Base-by-base conservation (phyloP, 331 rosid genomes). In the Malus hybrid region DNA sequence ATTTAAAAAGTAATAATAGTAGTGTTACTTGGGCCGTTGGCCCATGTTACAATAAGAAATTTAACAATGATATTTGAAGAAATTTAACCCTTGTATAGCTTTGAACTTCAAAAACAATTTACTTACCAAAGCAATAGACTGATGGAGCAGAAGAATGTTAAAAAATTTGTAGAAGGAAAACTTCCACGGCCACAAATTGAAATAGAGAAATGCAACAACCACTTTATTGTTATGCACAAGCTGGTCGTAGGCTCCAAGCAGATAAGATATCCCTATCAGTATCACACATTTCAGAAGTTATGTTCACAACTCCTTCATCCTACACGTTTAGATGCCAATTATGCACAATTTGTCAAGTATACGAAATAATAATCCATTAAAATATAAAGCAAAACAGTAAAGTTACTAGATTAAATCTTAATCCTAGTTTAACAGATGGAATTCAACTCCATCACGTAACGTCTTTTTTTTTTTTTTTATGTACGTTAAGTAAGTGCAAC, bases 251-350 rank as follows among this genome's bases (percentile, higher is more conserved):
- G 97, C 61, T 90, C 94, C 91, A 88, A 42, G 93, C 75, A 4
- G 80, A 29, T 24, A 84, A 81, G 33, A 76, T 69, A 69, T 93
- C 87, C 70, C 88, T 84, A 63, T 81, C 82, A 74, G 97, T 84
- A 66, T 81, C 86, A 76, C 96, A 91, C 89, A 80, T 88, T 61
- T 90, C 86, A 19, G 91, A 79, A 65, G 83, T 81, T 82, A 93
- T 83, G 55, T 48, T 75, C 60, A 69, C 70, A 68, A 86, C 89
- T 79, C 59, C 74, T 69, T 93, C 97, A 60, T 74, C 90, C 91
- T 93, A 88, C 76, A 81, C 33, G 1, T 59, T 59, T 5, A 18
- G 42, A 64, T 15, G 28, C 8, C 39, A 63, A 27, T 31, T n/a
- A 76, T 2, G 34, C 39, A 67, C 8, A 15, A 24, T 6, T 36